phyloP scores from a whole-genome alignment of 495 filamentous ascomycete genomes.

The Bryoglossum gracile region DNA sequence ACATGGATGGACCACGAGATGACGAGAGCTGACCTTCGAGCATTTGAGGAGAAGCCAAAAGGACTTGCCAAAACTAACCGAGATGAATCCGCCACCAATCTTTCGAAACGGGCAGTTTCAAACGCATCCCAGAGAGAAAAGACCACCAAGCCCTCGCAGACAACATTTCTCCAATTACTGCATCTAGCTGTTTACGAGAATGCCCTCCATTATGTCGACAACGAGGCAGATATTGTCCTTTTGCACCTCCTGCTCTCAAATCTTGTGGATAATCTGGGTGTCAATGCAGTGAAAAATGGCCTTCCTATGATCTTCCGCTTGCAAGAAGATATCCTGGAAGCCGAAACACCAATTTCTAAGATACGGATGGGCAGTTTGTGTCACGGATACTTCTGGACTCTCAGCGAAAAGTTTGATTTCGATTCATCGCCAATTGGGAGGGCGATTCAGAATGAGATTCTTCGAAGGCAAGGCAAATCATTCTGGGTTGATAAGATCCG shows the following conservation, averaged over 20 bases:
- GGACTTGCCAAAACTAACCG: constrained; percentile 21
- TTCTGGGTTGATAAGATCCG: constrained; percentile 68
- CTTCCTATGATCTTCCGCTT: constrained; percentile 82
- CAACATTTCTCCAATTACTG: constrained; percentile 72
- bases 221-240: constrained; percentile 63
- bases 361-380: constrained; percentile 75
- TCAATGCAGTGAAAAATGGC: constrained; percentile 71
- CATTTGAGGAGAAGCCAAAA: constrained; percentile 48
- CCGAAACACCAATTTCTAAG: constrained; percentile 54
- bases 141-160: constrained; percentile 44
- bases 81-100: constrained; percentile 25
- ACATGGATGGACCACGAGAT: constrained; percentile 80
- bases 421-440: constrained; percentile 57
- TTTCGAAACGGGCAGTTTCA: constrained; percentile 61
- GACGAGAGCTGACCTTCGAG: constrained; percentile 54
- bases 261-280: constrained; percentile 68
- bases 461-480: constrained; percentile 57
- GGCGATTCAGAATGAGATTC: constrained; percentile 67
- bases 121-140: constrained; percentile 58
- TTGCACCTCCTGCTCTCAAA: constrained; percentile 67
- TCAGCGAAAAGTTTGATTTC: constrained; percentile 72
- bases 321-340: constrained; percentile 71
- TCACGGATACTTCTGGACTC: constrained; percentile 76
- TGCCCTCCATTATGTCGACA: constrained; percentile 61
- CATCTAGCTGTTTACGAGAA: constrained; percentile 84